phyloP scores from a whole-genome alignment of 305 asterid genomes.

The Salvia sclarea region DNA sequence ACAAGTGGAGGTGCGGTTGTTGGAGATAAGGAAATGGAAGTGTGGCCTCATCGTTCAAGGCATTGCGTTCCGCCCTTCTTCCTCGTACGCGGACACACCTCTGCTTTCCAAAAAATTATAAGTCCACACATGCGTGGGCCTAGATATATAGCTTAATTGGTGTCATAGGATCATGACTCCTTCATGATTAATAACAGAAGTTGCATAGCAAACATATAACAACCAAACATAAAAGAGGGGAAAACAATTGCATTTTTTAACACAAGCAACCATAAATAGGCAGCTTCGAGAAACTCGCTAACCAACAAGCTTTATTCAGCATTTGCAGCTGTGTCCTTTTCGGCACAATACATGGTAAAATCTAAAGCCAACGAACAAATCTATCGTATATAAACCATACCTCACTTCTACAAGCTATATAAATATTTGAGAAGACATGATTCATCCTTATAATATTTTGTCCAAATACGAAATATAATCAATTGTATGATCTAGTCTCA shows the following conservation, averaged over 20 bases:
- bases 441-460: neutral
- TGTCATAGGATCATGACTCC: no score
- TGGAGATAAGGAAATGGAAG: no score
- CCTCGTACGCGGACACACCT: no score
- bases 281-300: neutral
- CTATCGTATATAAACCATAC: neutral
- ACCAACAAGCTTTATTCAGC: constrained; percentile 8
- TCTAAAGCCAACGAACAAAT: constrained; percentile 3
- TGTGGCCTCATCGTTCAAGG: no score
- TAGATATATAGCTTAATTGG: no score
- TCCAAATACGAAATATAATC: constrained; percentile 13
- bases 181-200: no score
- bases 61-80: no score
- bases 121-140: no score
- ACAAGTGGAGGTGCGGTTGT: no score
- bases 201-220: neutral
- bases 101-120: no score
- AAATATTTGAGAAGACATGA: constrained; percentile 1
- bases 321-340: neutral
- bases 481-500: constrained; percentile 26
- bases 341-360: neutral
- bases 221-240: neutral
- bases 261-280: neutral
- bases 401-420: neutral
- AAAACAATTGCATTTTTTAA: neutral